phyloP scores from a whole-genome alignment of 495 filamentous ascomycete genomes.

The Penicillium ucsense region DNA sequence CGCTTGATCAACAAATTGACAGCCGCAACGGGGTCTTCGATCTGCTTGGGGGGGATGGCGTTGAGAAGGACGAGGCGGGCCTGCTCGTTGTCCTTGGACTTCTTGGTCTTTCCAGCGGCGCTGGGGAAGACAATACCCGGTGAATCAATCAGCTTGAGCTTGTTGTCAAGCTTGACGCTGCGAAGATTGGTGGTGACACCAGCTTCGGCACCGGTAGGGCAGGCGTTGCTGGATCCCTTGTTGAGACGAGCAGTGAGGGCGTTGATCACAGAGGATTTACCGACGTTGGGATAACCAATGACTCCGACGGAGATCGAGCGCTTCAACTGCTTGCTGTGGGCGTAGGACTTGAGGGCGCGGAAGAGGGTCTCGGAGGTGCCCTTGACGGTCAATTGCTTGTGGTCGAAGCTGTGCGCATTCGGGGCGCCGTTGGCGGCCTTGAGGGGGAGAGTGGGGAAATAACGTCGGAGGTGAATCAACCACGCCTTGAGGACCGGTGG shows the following conservation, averaged over 20 bases:
- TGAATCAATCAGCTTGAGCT: conserved; percentile 87
- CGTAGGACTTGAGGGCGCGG: conserved; percentile 82
- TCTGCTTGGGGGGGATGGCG: conserved; percentile 86
- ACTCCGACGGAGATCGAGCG: conserved; percentile 86
- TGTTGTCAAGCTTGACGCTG: conserved; percentile 89
- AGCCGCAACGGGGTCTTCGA: conserved; percentile 81
- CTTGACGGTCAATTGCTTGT: conserved; percentile 78
- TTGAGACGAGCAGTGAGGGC: conserved; percentile 75
- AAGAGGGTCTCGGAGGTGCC: conserved; percentile 82
- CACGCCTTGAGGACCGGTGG: conserved; percentile 70
- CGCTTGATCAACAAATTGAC: conserved; percentile 72
- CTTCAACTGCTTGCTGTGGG: conserved; percentile 74
- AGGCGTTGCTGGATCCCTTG: conserved; percentile 55
- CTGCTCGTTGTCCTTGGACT: conserved; percentile 48
- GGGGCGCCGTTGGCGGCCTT: conserved; percentile 74
- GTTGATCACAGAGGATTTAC: conserved; percentile 96
- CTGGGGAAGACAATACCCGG: conserved; percentile 92
- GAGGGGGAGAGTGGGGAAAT: conserved; percentile 87
- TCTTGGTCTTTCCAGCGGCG: conserved; percentile 42
- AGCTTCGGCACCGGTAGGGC: conserved; percentile 84
- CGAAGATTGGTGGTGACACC: conserved; percentile 86
- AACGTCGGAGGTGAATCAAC: conserved; percentile 77
- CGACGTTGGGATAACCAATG: conserved; percentile 95
- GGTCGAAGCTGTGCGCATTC: conserved; percentile 87
- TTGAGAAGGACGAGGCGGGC: conserved; percentile 82